A percentile compares a stretch with the other conserved stretches of the same genome.
phyloP scores from a whole-genome alignment of 2,329 filamentous ascomycete genomes.

The Orbilia javanica region DNA sequence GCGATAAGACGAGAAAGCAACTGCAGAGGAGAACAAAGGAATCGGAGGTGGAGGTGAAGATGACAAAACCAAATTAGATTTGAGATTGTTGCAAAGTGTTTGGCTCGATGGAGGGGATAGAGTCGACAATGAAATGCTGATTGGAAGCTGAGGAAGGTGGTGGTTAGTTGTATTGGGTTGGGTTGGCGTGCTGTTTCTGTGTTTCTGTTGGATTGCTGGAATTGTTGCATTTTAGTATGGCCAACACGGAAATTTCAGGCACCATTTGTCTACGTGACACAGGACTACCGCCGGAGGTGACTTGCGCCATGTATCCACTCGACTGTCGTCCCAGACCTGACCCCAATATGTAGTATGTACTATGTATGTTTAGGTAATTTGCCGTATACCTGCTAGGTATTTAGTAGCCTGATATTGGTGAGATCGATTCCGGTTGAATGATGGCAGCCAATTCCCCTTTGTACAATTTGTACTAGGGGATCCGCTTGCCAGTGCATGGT shows the following conservation, averaged over 20 bases:
- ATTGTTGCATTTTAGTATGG: slow-evolving; percentile 7
- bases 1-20: not conserved
- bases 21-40: not conserved
- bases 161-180: not conserved
- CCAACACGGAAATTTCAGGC: slow-evolving; percentile 17
- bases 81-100: not conserved
- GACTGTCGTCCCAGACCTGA: not conserved
- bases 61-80: not conserved
- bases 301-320: not conserved
- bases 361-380: too few relatives aligned
- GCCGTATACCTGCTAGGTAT: too few relatives aligned
- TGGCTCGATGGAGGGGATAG: not conserved
- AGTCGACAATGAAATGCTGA: not conserved
- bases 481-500: too few relatives aligned
- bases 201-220: slow-evolving; percentile 36
- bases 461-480: too few relatives aligned
- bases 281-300: too few relatives aligned
- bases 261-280: not conserved
- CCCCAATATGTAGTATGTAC: too few relatives aligned
- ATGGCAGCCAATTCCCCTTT: too few relatives aligned
- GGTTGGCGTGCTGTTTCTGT: slow-evolving; percentile 20
- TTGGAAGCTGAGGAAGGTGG: not conserved
- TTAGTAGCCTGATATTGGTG: not conserved
- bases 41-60: not conserved
- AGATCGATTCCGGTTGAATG: too few relatives aligned